Base-by-base conservation (phyloP, 2,329 filamentous ascomycete genomes). In the Hypomyces perniciosus region DNA sequence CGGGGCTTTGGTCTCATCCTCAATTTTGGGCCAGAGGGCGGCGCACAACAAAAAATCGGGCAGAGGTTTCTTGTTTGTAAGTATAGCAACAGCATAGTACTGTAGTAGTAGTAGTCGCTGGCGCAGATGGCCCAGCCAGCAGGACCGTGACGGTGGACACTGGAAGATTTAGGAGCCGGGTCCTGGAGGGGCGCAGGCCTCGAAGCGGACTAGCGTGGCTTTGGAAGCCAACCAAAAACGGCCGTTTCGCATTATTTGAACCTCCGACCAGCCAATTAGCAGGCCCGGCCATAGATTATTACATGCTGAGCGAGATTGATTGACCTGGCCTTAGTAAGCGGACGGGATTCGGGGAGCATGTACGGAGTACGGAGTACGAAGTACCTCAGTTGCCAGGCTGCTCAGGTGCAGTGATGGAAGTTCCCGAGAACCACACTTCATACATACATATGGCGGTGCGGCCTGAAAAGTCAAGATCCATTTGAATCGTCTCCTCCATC, bases 1-100 rank as follows among this genome's bases (percentile, higher is more conserved):
- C 64, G 65, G 62, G 63, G 64, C 64, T 60, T 65, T 68, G 63
- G 67, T 68, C 63, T 68, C 64, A 68, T 69, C 66, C 65, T 66
- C 64, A 65, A 62, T 68, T 62, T 66, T 65, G 64, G 66, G 65
- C 65, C 64, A 62, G 61, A 62, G 65, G 66, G 66, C 66, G 65
- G 66, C 66, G 64, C 67, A 68, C 65, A 65, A 61, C 59, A 65
- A 60, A 63, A 64, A 65, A 46, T 45, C 43, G 42, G 51, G 51
- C 44, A 51, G 43, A 51, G 48, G 42, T 50, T 51, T 53, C 48
- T 53, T 53, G 39, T 51, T 53, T 42, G 48, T 4, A 35, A 8
- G 33, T 8, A 35, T 48, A 46, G 51, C 48, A 20, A 20, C 20
- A 20, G 20, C 3, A 20, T 20, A 20, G 20, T 20, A 20, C 20